These are phyloP conservation scores for Verticillium albo-atrum DNA, from an alignment of 2,329 filamentous ascomycete species.

Conservation along the genomic window DNA sequence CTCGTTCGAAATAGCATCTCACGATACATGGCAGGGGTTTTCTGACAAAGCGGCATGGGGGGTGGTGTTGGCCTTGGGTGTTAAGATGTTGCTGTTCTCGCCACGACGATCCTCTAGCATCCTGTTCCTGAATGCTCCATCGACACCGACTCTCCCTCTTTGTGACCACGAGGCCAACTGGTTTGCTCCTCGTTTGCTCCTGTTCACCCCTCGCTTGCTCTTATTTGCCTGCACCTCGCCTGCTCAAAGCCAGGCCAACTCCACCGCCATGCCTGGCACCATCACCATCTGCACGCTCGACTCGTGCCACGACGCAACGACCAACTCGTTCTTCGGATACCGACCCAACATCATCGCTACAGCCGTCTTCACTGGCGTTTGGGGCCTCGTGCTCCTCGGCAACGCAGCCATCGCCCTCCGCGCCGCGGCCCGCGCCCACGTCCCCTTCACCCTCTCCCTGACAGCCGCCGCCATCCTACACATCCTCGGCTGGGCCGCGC, in stretches of 20 bases:
- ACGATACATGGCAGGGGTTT: background rate
- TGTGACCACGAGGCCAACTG: background rate
- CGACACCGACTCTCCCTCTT: background rate
- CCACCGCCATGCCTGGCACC: background rate
- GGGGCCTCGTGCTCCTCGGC: slow-evolving; percentile 12
- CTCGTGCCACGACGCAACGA: background rate
- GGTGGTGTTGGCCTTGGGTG: background rate
- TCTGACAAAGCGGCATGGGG: background rate
- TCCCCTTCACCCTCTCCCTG: slow-evolving; percentile 16
- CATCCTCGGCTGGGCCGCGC: slow-evolving; percentile 16
- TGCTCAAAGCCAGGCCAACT: background rate
- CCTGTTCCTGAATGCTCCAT: background rate
- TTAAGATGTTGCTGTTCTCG: background rate
- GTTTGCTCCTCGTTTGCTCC: background rate
- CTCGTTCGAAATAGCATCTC: background rate
- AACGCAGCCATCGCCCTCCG: slow-evolving; percentile 11
- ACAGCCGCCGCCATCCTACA: slow-evolving; percentile 18
- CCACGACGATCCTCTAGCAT: background rate
- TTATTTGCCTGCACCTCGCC: background rate
- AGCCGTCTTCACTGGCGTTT: slow-evolving; percentile 16
- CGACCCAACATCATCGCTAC: slow-evolving; percentile 11
- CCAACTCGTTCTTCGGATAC: slow-evolving; percentile 15
- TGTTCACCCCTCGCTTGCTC: too few relatives aligned
- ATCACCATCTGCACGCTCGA: background rate
- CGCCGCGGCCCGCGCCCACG: slow-evolving; percentile 9